Evolutionary conservation across 2,329 filamentous ascomycete species (phyloP), one percentile per base, ranked within the genome.

Genomic region (Metarhizium robertsii): DNA sequence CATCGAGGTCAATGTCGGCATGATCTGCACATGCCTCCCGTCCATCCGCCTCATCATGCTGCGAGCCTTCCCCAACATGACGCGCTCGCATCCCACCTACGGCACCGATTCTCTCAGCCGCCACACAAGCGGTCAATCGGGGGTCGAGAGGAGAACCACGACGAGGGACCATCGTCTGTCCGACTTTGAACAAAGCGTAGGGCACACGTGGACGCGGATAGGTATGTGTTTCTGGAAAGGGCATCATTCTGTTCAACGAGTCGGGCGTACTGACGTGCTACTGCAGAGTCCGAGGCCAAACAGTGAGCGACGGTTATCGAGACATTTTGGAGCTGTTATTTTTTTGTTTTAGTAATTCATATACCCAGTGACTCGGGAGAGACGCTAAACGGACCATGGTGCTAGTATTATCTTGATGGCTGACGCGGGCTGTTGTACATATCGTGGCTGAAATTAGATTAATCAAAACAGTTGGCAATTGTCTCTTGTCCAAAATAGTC

Each of bases 1-100:
- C n/a, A 54, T 54, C 53, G 53, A 54, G 32, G 53, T 54, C 53
- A 54, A 54, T 18, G 53, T 52, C 25, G 50, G 50, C 38, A 52
- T 52, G 38, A 45, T 54, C 4, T 54, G 45, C 53, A 54, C 53
- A 6, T 54, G 53, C 36, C 53, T 54, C 13, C 53, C 53, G 6
- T 54, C 53, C 4, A 10, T 54, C 14, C 43, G 53, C 4, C 53
- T 54, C 45, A 40, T 54, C 45, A 32, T 54, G 30, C 32, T 54
- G 6, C 53, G 53, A 5, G 20, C 47, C 6, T 54, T 54, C 45
- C 53, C 53, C 16, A 45, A 45, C 25, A 30, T 52, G 40, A 46
- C 16, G 18, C 50, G 50, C 7, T 52, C 40, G 32, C 20, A 45
- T 4, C 20, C 25, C 38, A 45, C 38, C 10, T 38, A 52, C 38